phyloP scores from a whole-genome alignment of 176 grass and related monocot species.

The Oryza coarctata region DNA sequence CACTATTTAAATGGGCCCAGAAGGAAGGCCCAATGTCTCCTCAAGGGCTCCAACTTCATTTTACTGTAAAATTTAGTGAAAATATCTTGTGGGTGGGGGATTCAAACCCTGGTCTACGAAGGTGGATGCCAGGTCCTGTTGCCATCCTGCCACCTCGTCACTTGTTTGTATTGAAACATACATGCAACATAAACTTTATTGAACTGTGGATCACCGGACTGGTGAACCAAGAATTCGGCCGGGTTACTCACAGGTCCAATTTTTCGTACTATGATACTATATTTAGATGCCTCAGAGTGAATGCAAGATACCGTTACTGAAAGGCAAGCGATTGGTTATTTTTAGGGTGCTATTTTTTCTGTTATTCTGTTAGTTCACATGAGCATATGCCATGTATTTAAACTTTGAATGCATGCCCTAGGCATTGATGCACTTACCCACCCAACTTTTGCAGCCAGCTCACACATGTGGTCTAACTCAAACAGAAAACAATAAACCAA shows the following conservation, averaged over 20 bases:
- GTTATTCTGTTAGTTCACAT: not conserved
- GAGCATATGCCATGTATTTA: not conserved
- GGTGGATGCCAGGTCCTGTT: not conserved
- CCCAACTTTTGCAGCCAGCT: not conserved
- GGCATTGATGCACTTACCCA: not conserved
- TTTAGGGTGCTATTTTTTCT: not conserved
- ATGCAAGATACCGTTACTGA: not conserved
- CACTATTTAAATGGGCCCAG: not conserved
- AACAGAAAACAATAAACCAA: not conserved
- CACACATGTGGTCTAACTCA: no score
- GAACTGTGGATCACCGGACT: not conserved
- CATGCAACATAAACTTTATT: not conserved
- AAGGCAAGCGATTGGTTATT: not conserved
- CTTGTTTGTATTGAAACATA: not conserved
- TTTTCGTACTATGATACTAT: no score
- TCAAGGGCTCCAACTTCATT: not conserved
- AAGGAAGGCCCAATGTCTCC: not conserved
- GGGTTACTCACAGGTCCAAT: not conserved
- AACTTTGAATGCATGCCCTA: not conserved
- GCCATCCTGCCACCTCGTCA: not conserved
- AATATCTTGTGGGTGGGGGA: not conserved
- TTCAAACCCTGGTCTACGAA: not conserved
- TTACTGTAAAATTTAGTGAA: not conserved
- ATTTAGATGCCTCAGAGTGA: not conserved
- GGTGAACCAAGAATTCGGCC: not conserved